Base-by-base conservation (phyloP, 192 early-diverging fungal species). In the Kickxella alabastrina region DNA sequence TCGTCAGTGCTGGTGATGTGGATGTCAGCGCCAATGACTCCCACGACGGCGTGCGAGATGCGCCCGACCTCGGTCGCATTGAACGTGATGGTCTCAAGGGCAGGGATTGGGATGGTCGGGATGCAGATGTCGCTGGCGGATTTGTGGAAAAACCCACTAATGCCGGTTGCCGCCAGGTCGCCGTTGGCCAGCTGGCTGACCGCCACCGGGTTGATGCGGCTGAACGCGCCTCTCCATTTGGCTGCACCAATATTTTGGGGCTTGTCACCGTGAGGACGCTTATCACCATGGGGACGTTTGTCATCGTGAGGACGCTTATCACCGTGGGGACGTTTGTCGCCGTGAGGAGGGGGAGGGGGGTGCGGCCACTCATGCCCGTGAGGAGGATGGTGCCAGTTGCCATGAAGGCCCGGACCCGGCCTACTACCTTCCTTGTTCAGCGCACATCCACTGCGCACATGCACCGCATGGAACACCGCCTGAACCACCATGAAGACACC, bases 11-110 rank as follows among this genome's bases (percentile, higher is more conserved):
- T 22, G 14, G 43, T 51, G 22, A 69, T 34, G 39, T 34, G 54
- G 62, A 76, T 55, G 45, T 69, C 61, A 13, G 74, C 49, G 36
- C 67, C 65, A 31, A 76, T 54, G 25, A 47, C 62, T 32, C 67
- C 67, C 26, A 46, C 45, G 23, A 76, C 74, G 4, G 39, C 38
- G 50, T 62, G 49, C 24, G 54, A 37, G 46, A 76, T 76, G 36
- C 57, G 69, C 54, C 38, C 57, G 19, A 54, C 56, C 52, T 68
- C 51, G 50, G 56, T 35, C 10, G 59, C 31, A 32, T 65, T 43
- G 26, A 76, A 76, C 6, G 50, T 39, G 39, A 42, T 53, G 12
- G 37, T 34, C n/a, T 65, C 66, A 27, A 76, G 45, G 52, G 43
- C 57, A 14, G 32, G 42, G 4, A 69, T 67, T 2, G 65, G 62